Conservation (phyloP, 768 basidiomycete genomes). For the Neoboletus subvelutipes region DNA sequence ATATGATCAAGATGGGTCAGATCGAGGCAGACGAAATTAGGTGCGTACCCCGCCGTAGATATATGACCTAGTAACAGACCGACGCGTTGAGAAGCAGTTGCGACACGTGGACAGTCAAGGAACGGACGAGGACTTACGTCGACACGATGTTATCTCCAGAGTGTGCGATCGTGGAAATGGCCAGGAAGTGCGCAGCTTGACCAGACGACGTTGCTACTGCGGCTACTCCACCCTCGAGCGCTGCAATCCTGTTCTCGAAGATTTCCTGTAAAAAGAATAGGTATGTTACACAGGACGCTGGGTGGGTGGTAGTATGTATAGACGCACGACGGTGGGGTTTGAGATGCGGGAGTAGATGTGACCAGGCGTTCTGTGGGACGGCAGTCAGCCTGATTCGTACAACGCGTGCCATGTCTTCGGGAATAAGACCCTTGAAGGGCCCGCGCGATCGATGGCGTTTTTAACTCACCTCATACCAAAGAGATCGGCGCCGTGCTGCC, state of each 20-base stretch:
- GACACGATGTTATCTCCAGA: slow-evolving; percentile 67
- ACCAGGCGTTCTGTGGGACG: slow-evolving; percentile 37
- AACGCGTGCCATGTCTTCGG: background rate
- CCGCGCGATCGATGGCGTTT: no score
- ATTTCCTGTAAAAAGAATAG: slow-evolving; percentile 44
- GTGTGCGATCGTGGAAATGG: slow-evolving; percentile 49
- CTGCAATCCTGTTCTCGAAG: slow-evolving; percentile 64
- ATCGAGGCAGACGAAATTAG: background rate
- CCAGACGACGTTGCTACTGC: slow-evolving; percentile 59
- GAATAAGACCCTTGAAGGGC: background rate
- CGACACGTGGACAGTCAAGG: background rate
- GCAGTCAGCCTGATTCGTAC: background rate
- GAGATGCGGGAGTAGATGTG: slow-evolving; percentile 56
- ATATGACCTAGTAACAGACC: slow-evolving; percentile 36
- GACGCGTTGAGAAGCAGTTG: background rate
- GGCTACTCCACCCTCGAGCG: slow-evolving; percentile 61
- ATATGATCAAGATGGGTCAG: background rate
- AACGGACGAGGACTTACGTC: slow-evolving; percentile 37
- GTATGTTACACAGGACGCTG: background rate
- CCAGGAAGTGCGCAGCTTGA: slow-evolving; percentile 62
- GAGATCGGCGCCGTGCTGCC: slow-evolving; percentile 54
- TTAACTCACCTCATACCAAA: slow-evolving; percentile 46
- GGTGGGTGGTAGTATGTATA: background rate
- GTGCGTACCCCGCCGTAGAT: slow-evolving; percentile 58
- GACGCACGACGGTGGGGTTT: slow-evolving; percentile 57